Conservation (phyloP, 208 protist species). For the Trichomonas vaginalis region DNA sequence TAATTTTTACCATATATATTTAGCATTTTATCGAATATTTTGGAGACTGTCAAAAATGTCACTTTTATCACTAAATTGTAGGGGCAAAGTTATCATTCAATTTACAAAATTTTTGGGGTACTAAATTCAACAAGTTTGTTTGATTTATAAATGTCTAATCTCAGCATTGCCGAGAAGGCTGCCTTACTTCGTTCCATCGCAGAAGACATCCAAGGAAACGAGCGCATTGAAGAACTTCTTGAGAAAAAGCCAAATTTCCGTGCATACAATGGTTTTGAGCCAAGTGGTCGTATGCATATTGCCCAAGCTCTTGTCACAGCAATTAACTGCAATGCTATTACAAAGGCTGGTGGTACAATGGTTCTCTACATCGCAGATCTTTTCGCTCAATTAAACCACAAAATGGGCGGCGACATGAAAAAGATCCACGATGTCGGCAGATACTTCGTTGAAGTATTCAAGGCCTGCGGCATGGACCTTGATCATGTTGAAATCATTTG, state of each 20-base stretch:
- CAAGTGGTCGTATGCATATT: conserved; percentile 96
- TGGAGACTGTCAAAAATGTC: no score
- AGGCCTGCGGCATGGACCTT: conserved; percentile 1
- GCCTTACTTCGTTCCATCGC: not conserved
- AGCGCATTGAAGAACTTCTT: not conserved
- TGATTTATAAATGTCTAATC: not conserved
- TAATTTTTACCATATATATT: no score
- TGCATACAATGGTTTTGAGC: conserved; percentile 97
- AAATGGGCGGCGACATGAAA: conserved; percentile 89
- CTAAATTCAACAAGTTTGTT: not conserved
- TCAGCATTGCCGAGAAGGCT: not conserved
- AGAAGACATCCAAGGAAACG: not conserved
- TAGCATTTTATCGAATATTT: no score
- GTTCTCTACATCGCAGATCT: conserved; percentile 99
- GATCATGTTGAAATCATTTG: conserved; percentile 4
- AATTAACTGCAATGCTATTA: conserved; percentile 96
- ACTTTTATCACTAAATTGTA: no score
- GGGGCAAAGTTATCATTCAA: no score
- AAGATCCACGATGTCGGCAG: conserved; percentile 80
- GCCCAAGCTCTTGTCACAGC: conserved; percentile 95
- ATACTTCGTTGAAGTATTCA: conserved; percentile 38
- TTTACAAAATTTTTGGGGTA: no score
- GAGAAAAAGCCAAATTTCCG: not conserved
- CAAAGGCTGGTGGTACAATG: conserved; percentile 72
- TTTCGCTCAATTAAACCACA: conserved; percentile 98